phyloP scores from a whole-genome alignment of 768 basidiomycete species.

The Hirschioporus abietinus region DNA sequence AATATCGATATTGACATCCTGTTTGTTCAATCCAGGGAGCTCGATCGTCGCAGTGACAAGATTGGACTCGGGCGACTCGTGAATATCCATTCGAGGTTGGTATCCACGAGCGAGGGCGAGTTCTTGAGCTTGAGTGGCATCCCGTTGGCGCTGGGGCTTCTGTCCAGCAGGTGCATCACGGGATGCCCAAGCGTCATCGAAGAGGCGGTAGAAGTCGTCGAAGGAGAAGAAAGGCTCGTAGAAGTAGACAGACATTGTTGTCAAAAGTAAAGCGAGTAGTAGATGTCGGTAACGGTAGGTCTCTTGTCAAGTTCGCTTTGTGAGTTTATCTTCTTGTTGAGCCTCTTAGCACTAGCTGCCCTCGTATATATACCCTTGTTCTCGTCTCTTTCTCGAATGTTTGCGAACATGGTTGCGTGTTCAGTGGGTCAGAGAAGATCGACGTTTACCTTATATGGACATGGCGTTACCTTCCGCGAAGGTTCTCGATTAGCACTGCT shows the following conservation, averaged over 20 bases:
- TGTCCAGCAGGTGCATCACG: constrained; percentile 18
- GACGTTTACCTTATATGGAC: neutral
- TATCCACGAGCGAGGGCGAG: neutral
- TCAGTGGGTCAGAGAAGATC: neutral
- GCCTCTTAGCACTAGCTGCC: neutral
- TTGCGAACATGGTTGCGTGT: neutral
- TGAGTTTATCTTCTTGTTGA: neutral
- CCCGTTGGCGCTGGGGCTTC: neutral
- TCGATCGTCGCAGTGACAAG: constrained; percentile 50
- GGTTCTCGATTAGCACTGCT: neutral
- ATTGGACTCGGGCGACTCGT: constrained; percentile 36
- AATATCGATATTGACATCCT: constrained; percentile 21
- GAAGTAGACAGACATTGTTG: constrained; percentile 28
- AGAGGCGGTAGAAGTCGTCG: constrained; percentile 38
- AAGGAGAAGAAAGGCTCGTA: constrained; percentile 38
- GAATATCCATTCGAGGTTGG: constrained; percentile 36
- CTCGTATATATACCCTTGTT: neutral
- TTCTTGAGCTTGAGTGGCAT: neutral
- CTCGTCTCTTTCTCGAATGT: neutral
- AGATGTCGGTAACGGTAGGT: no score
- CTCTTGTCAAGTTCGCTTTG: neutral
- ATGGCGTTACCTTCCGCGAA: neutral
- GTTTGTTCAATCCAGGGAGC: constrained; percentile 47
- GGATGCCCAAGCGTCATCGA: constrained; percentile 32
- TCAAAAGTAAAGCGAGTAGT: neutral